A percentile compares a stretch with the other conserved stretches of the same genome.
These are phyloP conservation scores for Nitzschia sp. DNA, from an alignment of 108 stramenopile species.

Conservation along the genomic window DNA sequence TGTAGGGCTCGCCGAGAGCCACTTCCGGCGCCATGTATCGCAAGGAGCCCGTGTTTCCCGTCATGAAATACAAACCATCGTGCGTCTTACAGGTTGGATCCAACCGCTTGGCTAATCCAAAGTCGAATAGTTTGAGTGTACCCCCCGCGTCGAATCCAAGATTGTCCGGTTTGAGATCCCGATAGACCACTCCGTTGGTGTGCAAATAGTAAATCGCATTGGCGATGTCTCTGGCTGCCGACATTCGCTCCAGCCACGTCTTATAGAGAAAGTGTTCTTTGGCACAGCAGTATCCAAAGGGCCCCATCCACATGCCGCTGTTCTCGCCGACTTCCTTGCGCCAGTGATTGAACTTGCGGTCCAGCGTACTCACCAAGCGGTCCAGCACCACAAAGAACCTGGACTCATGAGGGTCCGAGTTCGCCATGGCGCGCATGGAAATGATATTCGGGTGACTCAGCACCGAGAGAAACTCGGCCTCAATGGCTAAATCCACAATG, in stretches of 20 bases:
- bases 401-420: constrained; percentile 79
- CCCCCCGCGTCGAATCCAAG: constrained; percentile 71
- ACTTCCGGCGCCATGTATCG: constrained; percentile 66
- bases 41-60: constrained; percentile 83
- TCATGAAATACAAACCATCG: constrained; percentile 65
- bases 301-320: constrained; percentile 62
- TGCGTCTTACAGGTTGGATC: constrained; percentile 44
- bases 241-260: constrained; percentile 78
- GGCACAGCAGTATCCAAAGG: constrained; percentile 82
- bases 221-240: constrained; percentile 67
- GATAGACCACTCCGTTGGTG: constrained; percentile 65
- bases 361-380: constrained; percentile 69
- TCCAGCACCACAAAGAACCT: constrained; percentile 86
- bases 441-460: constrained; percentile 81
- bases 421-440: constrained; percentile 73
- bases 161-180: constrained; percentile 72
- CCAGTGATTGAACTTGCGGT: constrained; percentile 75
- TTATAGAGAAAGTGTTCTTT: constrained; percentile 64
- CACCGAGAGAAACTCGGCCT: constrained; percentile 70
- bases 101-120: constrained; percentile 82
- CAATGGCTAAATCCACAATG: constrained; percentile 85
- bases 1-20: constrained; percentile 64
- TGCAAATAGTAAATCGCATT: constrained; percentile 84
- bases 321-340: constrained; percentile 60
- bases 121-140: constrained; percentile 79